phyloP scores from a whole-genome alignment of 495 filamentous ascomycete genomes.

The Aspergillus nanangensis region DNA sequence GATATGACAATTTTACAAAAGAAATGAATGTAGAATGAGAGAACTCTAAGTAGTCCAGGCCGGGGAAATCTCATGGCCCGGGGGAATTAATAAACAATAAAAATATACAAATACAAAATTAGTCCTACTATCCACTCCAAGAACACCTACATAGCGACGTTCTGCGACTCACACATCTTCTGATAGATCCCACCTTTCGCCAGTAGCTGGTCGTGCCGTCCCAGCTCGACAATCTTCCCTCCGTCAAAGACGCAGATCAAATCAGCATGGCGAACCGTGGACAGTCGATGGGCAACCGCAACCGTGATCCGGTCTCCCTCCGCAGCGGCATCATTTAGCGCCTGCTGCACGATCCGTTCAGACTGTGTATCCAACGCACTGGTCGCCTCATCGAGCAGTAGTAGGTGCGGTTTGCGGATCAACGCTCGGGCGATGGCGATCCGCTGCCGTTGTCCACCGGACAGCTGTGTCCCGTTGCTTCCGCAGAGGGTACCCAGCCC shows the following conservation, averaged over 20 bases:
- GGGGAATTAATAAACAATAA: too few relatives aligned
- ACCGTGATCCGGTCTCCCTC: slow-evolving; percentile 28
- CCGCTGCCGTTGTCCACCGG: slow-evolving; percentile 47
- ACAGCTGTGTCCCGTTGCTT: slow-evolving; percentile 15
- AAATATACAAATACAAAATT: too few relatives aligned
- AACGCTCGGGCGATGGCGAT: slow-evolving; percentile 49
- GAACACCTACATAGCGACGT: not conserved
- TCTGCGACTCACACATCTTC: slow-evolving; percentile 5
- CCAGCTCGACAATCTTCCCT: slow-evolving; percentile 3
- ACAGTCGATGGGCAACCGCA: slow-evolving; percentile 31
- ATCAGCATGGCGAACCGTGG: slow-evolving; percentile 2
- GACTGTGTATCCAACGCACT: slow-evolving; percentile 51
- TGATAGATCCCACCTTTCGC: slow-evolving; percentile 1
- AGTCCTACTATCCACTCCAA: too few relatives aligned
- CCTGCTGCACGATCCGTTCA: slow-evolving; percentile 33
- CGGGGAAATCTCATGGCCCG: too few relatives aligned
- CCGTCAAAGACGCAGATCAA: slow-evolving; percentile 6
- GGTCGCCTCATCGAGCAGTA: slow-evolving; percentile 57
- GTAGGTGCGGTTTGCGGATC: slow-evolving; percentile 35
- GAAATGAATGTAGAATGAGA: too few relatives aligned
- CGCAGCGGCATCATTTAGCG: slow-evolving; percentile 30
- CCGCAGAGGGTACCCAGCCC: slow-evolving; percentile 23
- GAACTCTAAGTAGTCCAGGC: too few relatives aligned
- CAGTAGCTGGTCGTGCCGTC: not conserved
- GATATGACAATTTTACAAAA: too few relatives aligned